Evolutionary conservation across 768 basidiomycete genomes (phyloP).

Genomic region (Mycena sanguinolenta): DNA sequence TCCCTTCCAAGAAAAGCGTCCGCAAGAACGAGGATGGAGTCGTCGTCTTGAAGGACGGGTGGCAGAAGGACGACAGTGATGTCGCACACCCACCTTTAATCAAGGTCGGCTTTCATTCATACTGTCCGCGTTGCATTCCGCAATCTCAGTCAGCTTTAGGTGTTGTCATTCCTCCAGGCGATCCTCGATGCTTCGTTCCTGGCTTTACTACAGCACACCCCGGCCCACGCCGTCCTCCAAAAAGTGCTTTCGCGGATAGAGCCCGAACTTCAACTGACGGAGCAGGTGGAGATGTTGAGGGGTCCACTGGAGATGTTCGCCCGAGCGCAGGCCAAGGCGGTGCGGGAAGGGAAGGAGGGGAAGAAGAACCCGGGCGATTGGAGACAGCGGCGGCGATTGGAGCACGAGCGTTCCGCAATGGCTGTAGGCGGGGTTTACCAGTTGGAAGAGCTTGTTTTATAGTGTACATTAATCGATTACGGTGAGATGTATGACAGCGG

Average conservation of each 20-base stretch:
- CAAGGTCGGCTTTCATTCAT: slow-evolving; percentile 49
- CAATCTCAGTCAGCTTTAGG: slow-evolving; percentile 50
- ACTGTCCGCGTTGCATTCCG: neutral
- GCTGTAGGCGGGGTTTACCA: slow-evolving; percentile 73
- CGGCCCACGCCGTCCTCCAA: slow-evolving; percentile 67
- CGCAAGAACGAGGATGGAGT: slow-evolving; percentile 59
- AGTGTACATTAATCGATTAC: neutral
- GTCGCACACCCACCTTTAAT: slow-evolving; percentile 56
- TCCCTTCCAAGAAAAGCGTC: slow-evolving; percentile 55
- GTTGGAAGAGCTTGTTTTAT: slow-evolving; percentile 78
- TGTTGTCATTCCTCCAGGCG: slow-evolving; percentile 71
- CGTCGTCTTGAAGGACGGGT: slow-evolving; percentile 43
- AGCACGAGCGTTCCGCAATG: slow-evolving; percentile 64
- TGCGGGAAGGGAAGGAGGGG: slow-evolving; percentile 57
- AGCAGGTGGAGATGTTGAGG: slow-evolving; percentile 66
- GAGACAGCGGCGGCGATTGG: slow-evolving; percentile 66
- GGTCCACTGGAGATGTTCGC: slow-evolving; percentile 76
- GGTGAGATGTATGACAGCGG: slow-evolving; percentile 34
- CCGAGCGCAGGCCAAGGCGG: slow-evolving; percentile 62
- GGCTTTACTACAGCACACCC: slow-evolving; percentile 72
- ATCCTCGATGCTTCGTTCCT: slow-evolving; percentile 83
- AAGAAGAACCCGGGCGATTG: slow-evolving; percentile 56
- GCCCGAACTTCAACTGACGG: slow-evolving; percentile 66
- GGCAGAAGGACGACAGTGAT: slow-evolving; percentile 36
- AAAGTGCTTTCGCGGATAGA: slow-evolving; percentile 64